phyloP scores from a whole-genome alignment of 192 early-diverging fungal genomes.

The Rhizophlyctis rosea region DNA sequence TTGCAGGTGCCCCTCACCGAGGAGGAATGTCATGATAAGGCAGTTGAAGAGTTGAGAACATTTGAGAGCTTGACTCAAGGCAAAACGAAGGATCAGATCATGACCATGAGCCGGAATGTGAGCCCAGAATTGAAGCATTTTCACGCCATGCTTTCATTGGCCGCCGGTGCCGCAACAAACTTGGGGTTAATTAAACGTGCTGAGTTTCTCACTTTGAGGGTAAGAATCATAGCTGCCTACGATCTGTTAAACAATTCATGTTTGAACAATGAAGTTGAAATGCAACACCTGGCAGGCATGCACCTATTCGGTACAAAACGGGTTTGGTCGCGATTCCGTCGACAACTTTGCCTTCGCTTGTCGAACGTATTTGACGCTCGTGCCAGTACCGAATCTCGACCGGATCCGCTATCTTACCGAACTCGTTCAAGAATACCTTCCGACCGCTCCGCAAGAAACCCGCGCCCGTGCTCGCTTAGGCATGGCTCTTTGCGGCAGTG shows the following conservation, averaged over 20 bases:
- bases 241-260: too few species aligned
- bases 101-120: neutral
- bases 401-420: slow-evolving; percentile 22
- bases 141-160: slow-evolving; percentile 29
- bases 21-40: slow-evolving; percentile 7
- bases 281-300: slow-evolving; percentile 15
- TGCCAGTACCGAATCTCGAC: neutral
- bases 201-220: slow-evolving; percentile 24
- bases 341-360: slow-evolving; percentile 14
- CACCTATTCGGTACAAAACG: slow-evolving; percentile 4
- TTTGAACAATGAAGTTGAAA: too few species aligned
- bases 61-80: slow-evolving; percentile 18
- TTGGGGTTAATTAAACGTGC: slow-evolving; percentile 3
- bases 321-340: slow-evolving; percentile 6
- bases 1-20: slow-evolving; percentile 22
- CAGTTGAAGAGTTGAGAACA: slow-evolving; percentile 6
- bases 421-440: slow-evolving; percentile 11
- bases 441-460: slow-evolving; percentile 5
- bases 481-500: slow-evolving; percentile 7
- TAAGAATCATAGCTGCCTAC: too few species aligned
- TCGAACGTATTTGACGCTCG: slow-evolving; percentile 10
- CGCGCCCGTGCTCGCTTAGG: slow-evolving; percentile 23
- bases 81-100: slow-evolving; percentile 7
- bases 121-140: slow-evolving; percentile 23
- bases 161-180: slow-evolving; percentile 23